A percentile compares a stretch with the other conserved stretches of the same genome.
These are phyloP conservation scores for Jacaranda copaia DNA, from an alignment of 257 asterid species.

Conservation along the genomic window DNA sequence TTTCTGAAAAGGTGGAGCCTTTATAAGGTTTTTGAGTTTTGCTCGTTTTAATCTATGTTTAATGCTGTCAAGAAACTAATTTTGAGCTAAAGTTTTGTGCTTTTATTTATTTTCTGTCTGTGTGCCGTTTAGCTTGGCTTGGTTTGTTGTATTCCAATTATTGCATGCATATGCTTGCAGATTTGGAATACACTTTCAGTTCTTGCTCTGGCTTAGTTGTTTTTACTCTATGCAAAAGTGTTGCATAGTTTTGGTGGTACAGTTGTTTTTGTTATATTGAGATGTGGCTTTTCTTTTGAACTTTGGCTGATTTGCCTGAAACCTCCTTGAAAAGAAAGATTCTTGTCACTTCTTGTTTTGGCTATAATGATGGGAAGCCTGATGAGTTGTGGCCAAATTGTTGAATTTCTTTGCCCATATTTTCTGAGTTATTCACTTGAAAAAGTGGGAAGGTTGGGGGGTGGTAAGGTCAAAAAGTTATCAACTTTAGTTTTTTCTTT, in stretches of 20 bases:
- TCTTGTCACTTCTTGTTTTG: background rate
- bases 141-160: conserved; percentile 21
- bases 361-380: conserved; percentile 24
- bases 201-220: conserved; percentile 21
- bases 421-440: conserved; percentile 4
- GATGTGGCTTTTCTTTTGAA: background rate
- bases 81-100: background rate
- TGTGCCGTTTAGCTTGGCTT: background rate
- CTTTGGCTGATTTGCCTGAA: conserved; percentile 3
- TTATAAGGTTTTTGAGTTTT: conserved; percentile 10
- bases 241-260: background rate
- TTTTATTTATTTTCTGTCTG: background rate
- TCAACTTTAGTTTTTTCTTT: background rate
- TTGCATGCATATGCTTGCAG: conserved; percentile 36
- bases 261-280: background rate
- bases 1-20: background rate
- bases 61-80: conserved; percentile 17
- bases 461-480: conserved; percentile 24
- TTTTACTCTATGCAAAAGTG: background rate
- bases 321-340: background rate
- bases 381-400: conserved; percentile 32
- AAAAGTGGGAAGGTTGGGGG: background rate
- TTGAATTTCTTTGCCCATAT: conserved; percentile 29
- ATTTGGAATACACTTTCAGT: background rate
- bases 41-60: conserved; percentile 12